Evolutionary conservation across 2,329 filamentous ascomycete genomes (phyloP).

Genomic region (Fusarium ambrosium): DNA sequence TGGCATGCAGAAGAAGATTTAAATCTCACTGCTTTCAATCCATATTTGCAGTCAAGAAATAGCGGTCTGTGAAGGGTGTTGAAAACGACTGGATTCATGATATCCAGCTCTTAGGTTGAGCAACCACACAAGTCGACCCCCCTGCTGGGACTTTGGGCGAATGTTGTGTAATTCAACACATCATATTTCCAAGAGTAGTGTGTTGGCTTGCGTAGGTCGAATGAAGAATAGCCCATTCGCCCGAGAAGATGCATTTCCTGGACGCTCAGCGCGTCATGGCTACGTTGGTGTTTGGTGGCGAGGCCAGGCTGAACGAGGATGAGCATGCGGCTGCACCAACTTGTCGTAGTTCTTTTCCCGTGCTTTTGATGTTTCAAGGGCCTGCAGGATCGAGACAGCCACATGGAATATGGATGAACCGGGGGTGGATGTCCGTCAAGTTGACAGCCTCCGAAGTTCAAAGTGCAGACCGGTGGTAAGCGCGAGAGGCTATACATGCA

Average conservation of each 20-base stretch:
- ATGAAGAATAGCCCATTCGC: not conserved
- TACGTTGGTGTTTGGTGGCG: not conserved
- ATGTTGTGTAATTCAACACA: not conserved
- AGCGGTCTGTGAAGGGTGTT: not conserved
- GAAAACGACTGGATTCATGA: not conserved
- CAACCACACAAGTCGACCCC: not conserved
- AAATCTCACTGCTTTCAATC: not conserved
- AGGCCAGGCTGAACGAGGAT: not conserved
- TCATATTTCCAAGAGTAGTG: not conserved
- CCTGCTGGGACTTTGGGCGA: not conserved
- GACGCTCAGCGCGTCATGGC: not conserved
- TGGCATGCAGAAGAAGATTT: not conserved
- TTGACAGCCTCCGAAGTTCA: not conserved
- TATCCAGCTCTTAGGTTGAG: not conserved
- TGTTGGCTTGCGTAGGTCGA: not conserved
- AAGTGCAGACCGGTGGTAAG: not conserved
- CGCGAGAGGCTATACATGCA: not conserved
- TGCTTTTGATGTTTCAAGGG: not conserved
- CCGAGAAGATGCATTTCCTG: not conserved
- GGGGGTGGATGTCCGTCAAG: not conserved
- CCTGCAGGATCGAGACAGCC: not conserved
- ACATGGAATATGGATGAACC: not conserved
- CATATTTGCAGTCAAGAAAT: not conserved
- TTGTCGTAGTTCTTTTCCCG: not conserved
- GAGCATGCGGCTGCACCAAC: not conserved